These are phyloP conservation scores for Gastrodia elata DNA, from an alignment of 106 monocot genomes.

Conservation along the genomic window DNA sequence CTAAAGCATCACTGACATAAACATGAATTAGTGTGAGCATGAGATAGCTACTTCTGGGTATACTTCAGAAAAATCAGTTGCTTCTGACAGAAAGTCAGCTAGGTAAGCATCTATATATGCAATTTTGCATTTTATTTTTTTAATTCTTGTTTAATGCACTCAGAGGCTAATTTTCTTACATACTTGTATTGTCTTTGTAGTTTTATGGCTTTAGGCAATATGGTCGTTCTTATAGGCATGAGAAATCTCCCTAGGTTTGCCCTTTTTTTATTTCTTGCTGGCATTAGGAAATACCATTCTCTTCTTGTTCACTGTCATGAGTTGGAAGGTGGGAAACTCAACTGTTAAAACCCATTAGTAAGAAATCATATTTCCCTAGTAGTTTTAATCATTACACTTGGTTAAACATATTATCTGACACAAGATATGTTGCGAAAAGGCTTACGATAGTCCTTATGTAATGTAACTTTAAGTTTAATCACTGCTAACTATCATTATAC, in stretches of 20 bases:
- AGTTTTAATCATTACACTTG: no score
- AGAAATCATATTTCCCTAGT: no score
- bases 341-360: no score
- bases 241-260: not conserved
- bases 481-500: no score
- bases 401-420: no score
- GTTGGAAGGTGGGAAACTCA: no score
- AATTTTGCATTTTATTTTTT: not conserved
- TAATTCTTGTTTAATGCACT: not conserved
- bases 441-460: no score
- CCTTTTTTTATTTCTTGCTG: not conserved
- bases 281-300: no score
- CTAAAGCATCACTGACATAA: not conserved
- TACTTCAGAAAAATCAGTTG: conserved; percentile 16
- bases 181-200: not conserved
- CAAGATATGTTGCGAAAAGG: no score
- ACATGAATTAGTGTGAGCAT: conserved; percentile 14
- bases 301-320: no score
- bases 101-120: conserved; percentile 15
- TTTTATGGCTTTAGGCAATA: not conserved
- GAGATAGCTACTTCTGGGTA: conserved; percentile 29
- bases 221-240: not conserved
- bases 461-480: no score
- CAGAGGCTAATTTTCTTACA: not conserved
- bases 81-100: conserved; percentile 5